Evolutionary conservation across 2,329 filamentous ascomycete genomes (phyloP).

Genomic region (Pyrenophora tritici-repentis): DNA sequence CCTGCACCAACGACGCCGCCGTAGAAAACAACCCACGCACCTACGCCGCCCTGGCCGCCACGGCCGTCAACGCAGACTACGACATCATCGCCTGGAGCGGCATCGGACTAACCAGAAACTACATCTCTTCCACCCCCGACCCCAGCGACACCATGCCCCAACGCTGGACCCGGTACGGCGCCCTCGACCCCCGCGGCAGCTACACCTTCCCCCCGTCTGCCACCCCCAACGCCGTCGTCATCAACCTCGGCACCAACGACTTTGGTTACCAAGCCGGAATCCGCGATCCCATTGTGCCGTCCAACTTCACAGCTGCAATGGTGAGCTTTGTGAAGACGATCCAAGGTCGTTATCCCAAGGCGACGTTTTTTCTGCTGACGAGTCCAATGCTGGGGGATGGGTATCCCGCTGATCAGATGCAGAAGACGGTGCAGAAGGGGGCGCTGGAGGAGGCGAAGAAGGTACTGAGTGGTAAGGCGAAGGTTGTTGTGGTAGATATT

Average conservation of each 20-base stretch:
- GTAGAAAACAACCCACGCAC: conserved; percentile 50
- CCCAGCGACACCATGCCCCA: conserved; percentile 47
- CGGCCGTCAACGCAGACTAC: conserved; percentile 51
- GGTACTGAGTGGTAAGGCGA: conserved; percentile 33
- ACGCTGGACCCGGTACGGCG: conserved; percentile 52
- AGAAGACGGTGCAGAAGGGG: conserved; percentile 46
- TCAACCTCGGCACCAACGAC: conserved; percentile 55
- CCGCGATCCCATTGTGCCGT: conserved; percentile 14
- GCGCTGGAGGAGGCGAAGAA: conserved; percentile 45
- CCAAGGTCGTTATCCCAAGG: conserved; percentile 44
- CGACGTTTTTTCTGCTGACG: conserved; percentile 49
- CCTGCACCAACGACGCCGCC: conserved; percentile 49
- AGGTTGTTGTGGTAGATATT: conserved; percentile 51
- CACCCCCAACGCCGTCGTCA: conserved; percentile 48
- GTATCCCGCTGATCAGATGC: conserved; percentile 45
- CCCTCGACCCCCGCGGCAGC: conserved; percentile 46
- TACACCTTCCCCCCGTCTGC: conserved; percentile 47
- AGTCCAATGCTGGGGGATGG: conserved; percentile 49
- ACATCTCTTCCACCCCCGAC: conserved; percentile 33
- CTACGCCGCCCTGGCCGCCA: conserved; percentile 52
- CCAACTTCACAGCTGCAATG: conserved; percentile 22
- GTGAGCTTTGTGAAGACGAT: conserved; percentile 43
- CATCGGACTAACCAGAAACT: conserved; percentile 52
- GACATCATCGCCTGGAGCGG: conserved; percentile 53
- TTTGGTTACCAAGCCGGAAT: conserved; percentile 42